Evolutionary conservation across 768 basidiomycete genomes (phyloP), one percentile per base, ranked within the genome.

Genomic region (Mycena vulgaris): DNA sequence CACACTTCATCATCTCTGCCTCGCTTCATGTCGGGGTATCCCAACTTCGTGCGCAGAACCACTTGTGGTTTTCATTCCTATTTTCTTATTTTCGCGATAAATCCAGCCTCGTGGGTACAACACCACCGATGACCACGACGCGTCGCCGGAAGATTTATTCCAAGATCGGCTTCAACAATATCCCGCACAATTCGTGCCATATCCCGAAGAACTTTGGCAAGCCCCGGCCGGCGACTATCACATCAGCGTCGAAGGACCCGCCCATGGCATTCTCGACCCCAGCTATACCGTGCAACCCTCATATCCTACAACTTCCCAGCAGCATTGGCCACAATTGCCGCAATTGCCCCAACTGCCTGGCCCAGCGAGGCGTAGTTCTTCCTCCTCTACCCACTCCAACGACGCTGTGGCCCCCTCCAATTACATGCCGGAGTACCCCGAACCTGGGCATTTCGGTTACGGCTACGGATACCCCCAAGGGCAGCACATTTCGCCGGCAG

Each of bases 21-120:
- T 73, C 71, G 71, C 60, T 42, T 66, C 68, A 73, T 73, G 72
- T 73, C 72, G 72, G 72, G 60, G 68, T 73, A 67, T 42, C 52
- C 66, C 61, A 49, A 73, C 51, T 73, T 63, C 47, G 72, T 73
- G 57, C 67, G 71, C 55, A 33, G 33, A 63, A 49, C 45, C 16
- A 27, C 17, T 31, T 58, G 55, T 5, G 49, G 16, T 57, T 25
- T 53, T 14, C 9, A 35, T 23, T 39, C 37, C 45, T 40, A 52
- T 31, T 31, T 63, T n/a, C 68, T 66, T 48, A 65, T 61, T 61
- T 39, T 66, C 51, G 13, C 31, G 14, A 56, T 56, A n/a, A n/a
- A 52, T 63, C 37, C 49, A 73, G 72, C 49, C 60, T 64, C 68
- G 31, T 33, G 60, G 55, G 21, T 73, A 67, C 53, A 55, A 19